Percentiles rank a stretch among this genome's conserved stretches.
These are phyloP conservation scores for Exophiala phaeomuriformis DNA, from an alignment of 2,329 filamentous ascomycete genomes.

Conservation along the genomic window DNA sequence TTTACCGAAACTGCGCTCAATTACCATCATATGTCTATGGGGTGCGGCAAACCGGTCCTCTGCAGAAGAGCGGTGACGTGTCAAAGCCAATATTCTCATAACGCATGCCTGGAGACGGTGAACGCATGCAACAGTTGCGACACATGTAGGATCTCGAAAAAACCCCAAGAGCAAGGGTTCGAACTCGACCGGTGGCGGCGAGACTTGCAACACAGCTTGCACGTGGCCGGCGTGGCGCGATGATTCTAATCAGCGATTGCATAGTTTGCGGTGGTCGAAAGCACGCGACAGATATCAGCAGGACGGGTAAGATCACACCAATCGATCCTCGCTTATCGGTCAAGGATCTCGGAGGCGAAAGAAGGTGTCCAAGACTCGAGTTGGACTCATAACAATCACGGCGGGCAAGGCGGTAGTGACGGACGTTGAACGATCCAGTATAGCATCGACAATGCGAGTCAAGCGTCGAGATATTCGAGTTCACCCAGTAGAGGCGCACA, in stretches of 20 bases:
- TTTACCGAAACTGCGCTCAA: too few species aligned
- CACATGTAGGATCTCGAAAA: too few species aligned
- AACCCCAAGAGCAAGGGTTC: not conserved
- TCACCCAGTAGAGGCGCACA: constrained; percentile 17
- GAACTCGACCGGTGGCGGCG: not conserved
- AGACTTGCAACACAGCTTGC: not conserved
- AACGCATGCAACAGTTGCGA: too few species aligned
- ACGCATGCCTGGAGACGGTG: too few species aligned
- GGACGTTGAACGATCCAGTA: constrained; percentile 4
- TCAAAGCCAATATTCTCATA: too few species aligned
- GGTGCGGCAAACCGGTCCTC: too few species aligned
- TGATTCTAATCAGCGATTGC: not conserved
- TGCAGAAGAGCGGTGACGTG: too few species aligned
- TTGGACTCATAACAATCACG: constrained; percentile 12
- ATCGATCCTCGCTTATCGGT: not conserved
- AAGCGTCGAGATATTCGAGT: constrained; percentile 9
- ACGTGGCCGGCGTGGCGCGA: not conserved
- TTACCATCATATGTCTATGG: too few species aligned
- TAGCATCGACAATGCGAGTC: constrained; percentile 14
- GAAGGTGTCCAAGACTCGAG: not conserved
- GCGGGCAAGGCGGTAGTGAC: constrained; percentile 10
- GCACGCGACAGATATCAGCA: constrained; percentile 7
- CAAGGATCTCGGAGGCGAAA: not conserved
- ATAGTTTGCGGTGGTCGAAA: not conserved
- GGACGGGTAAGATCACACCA: constrained; percentile 4